Base-by-base conservation (phyloP, 257 asterid species). In the Linderniella brevidens region DNA sequence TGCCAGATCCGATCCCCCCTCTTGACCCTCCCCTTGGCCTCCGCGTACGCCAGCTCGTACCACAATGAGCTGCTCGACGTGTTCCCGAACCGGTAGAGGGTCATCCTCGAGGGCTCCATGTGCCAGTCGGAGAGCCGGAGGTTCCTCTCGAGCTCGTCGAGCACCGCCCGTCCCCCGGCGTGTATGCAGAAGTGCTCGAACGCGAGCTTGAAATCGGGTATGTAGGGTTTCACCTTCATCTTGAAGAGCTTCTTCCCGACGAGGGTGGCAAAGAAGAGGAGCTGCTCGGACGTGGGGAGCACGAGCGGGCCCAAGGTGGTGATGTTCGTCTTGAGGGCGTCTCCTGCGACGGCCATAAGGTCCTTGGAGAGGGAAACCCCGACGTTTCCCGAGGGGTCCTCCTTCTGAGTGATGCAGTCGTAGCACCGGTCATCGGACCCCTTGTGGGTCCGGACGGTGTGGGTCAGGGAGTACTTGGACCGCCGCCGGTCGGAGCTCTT, bases 131-230 rank as follows among this genome's bases (percentile, higher is more conserved):
- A 71, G 9, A 79, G 67, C 64, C 76, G 82, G 12, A 76, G 71
- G 52, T 79, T 74, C 61, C 76, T 82, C 70, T 82, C 94, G 36
- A 79, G 59, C 66, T 79, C 92, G 61, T 82, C 92, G 11, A 79
- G 58, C 37, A 82, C 92, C 39, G 92, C 92, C 64, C 87, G 65
- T 49, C 92, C 94, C 37, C 94, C 94, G 13, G 94, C 94, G 37
- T 82, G 94, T 48, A 82, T 76, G 78, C 92, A 82, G 66, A 79
- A 79, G 67, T 82, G 92, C 37, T 82, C 94, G 14, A 82, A 82
- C 0, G 94, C 94, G 67, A 79, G 16, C 20, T 74, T 82, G 72
- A 82, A 82, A 54, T 82, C 94, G 0, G 85, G 94, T 35, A 79
- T 82, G 57, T 79, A 79, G 4, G 92, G 92, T 54, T 77, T 79